Base-by-base conservation (phyloP, 1,284 basidiomycete genomes). In the Leccinum fallax region DNA sequence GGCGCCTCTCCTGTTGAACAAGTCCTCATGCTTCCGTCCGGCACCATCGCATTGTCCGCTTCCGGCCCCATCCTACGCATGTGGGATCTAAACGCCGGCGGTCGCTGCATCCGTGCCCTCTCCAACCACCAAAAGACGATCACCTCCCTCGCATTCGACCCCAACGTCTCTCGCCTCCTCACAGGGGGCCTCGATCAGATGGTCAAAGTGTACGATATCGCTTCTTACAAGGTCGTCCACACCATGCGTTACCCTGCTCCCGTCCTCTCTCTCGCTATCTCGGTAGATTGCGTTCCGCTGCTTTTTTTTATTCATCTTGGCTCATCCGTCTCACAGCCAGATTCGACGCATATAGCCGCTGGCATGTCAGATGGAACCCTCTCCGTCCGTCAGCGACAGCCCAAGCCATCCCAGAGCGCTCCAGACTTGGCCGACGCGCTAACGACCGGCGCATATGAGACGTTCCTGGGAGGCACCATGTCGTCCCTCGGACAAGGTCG, bases 91-190 rank as follows among this genome's bases (percentile, higher is more conserved):
- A 89, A 97, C 36, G 94, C 95, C 48, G 95, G 94, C 32, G 94
- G 95, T 6, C 84, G 92, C 60, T 97, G 95, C 76, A 83, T 92
- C 3, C 85, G 92, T 53, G 95, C 95, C 7, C 76, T 98, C 64
- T 95, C 93, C 36, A 99, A 99, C 78, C 97, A 99, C 75, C 97
- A 98, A 77, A 99, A 99, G 80, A 97, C 96, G 0, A 88, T 99
- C 63, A 99, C 97, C 0, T 86, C 92, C 24, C 82, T 98, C 28
- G 81, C 92, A 5, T 94, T 96, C 76, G 89, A 95, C 71, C 77
- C 89, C 16, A 84, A 84, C 59, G 85, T 89, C 19, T 85, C 87
- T 67, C 85, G 96, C 28, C 83, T 99, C 3, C 81, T 99, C 53
- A 95, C 94, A 0, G 97, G 93, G 38, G 89, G 93, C 36, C 80